Conservation (phyloP, 139 green algal species). For the Coelastrella sp. region DNA sequence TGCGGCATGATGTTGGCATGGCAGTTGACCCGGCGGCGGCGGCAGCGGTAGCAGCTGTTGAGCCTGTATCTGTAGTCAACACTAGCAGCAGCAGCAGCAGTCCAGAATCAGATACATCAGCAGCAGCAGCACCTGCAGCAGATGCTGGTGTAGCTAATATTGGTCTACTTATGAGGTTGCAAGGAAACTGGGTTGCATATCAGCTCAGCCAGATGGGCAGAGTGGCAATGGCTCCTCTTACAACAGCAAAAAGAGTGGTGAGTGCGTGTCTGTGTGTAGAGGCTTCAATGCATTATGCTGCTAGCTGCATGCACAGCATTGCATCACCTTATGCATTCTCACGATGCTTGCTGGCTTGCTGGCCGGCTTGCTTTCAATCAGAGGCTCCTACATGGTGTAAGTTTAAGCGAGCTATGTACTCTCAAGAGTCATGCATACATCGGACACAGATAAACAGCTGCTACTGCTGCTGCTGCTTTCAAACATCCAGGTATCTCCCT, state of each 20-base stretch:
- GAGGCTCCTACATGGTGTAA: too few relatives aligned
- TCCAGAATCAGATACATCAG: background rate
- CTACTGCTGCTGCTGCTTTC: too few relatives aligned
- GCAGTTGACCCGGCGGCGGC: background rate
- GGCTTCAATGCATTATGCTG: too few relatives aligned
- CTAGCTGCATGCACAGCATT: too few relatives aligned
- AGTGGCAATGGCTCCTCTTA: conserved; percentile 11
- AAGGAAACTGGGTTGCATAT: conserved; percentile 28
- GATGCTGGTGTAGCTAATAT: background rate
- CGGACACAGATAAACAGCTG: too few relatives aligned
- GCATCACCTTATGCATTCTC: too few relatives aligned
- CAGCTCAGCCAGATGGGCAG: conserved; percentile 13
- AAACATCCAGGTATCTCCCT: conserved; percentile 47
- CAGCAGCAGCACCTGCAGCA: conserved; percentile 8
- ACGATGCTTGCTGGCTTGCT: too few relatives aligned
- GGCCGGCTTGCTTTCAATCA: too few relatives aligned
- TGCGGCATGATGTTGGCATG: background rate
- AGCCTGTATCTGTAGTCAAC: too few relatives aligned
- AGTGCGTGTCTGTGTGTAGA: background rate
- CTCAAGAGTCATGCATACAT: too few relatives aligned
- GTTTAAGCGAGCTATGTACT: too few relatives aligned
- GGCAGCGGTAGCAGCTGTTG: conserved; percentile 27
- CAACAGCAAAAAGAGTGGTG: background rate
- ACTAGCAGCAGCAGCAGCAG: background rate
- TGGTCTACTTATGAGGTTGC: conserved; percentile 1